Evolutionary conservation across 164 flowering plant species (phyloP).

Genomic region (Warburgia ugandensis): DNA sequence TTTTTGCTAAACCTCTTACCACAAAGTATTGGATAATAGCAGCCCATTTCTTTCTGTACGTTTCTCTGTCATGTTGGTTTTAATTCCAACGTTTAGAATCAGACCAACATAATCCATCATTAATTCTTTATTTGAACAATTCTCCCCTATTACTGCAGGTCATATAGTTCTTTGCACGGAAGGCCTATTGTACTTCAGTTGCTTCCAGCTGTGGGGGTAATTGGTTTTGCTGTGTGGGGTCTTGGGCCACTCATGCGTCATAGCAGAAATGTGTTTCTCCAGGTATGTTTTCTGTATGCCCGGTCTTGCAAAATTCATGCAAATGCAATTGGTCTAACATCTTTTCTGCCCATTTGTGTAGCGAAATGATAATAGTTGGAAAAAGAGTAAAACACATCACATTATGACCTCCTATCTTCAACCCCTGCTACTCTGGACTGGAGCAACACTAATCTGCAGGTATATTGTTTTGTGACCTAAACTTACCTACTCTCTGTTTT

Average conservation of each 20-base stretch:
- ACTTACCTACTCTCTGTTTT: too few species aligned
- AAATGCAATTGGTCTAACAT: background rate
- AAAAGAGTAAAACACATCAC: constrained; percentile 62
- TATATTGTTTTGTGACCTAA: too few species aligned
- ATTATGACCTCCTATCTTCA: constrained; percentile 62
- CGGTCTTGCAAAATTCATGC: background rate
- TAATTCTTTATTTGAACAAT: background rate
- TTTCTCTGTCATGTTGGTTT: background rate
- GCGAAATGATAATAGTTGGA: constrained; percentile 68
- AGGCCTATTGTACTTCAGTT: constrained; percentile 44
- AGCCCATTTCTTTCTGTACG: background rate
- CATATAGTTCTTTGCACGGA: constrained; percentile 41
- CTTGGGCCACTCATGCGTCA: constrained; percentile 64
- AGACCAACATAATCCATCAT: background rate
- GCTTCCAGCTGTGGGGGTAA: constrained; percentile 58
- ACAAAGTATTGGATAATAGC: too few species aligned
- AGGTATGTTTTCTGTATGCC: constrained; percentile 31
- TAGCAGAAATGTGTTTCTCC: constrained; percentile 46
- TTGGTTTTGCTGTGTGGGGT: constrained; percentile 73
- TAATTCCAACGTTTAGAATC: background rate
- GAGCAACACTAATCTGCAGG: constrained; percentile 87
- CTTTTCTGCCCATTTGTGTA: constrained; percentile 21
- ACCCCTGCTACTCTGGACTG: constrained; percentile 84
- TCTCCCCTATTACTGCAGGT: too few species aligned
- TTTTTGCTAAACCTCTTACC: too few species aligned